These are phyloP conservation scores for Paramarasmius palmivorus DNA, from an alignment of 1,284 basidiomycete genomes.

Conservation along the genomic window DNA sequence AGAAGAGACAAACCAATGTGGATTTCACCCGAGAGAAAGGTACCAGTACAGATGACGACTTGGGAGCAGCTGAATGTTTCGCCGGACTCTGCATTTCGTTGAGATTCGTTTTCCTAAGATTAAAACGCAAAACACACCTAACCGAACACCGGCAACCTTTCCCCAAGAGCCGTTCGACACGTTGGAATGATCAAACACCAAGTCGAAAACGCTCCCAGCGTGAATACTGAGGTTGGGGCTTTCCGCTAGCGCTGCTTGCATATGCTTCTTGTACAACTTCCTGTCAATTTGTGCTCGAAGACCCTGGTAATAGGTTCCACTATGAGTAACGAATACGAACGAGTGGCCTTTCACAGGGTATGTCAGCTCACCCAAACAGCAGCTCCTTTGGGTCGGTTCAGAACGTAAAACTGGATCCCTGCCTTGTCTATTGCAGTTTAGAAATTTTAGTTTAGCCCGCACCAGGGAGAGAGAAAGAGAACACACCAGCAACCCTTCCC, in stretches of 20 bases:
- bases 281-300: slow-evolving; percentile 88
- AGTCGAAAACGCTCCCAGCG: slow-evolving; percentile 78
- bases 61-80: slow-evolving; percentile 76
- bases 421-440: slow-evolving; percentile 70
- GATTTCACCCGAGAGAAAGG: slow-evolving; percentile 87
- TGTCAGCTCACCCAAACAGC: slow-evolving; percentile 75
- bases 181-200: slow-evolving; percentile 60
- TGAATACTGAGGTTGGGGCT: slow-evolving; percentile 72
- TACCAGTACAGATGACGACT: slow-evolving; percentile 88
- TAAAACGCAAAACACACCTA: slow-evolving; percentile 47
- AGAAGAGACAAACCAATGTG: slow-evolving; percentile 66
- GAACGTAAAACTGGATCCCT: slow-evolving; percentile 84
- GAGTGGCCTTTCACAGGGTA: not conserved
- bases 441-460: not conserved
- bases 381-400: slow-evolving; percentile 85
- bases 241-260: slow-evolving; percentile 68
- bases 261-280: slow-evolving; percentile 77
- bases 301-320: slow-evolving; percentile 54
- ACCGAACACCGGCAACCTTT: slow-evolving; percentile 64
- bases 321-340: not conserved
- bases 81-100: slow-evolving; percentile 57
- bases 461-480: not conserved
- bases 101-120: not conserved
- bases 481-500: slow-evolving; percentile 69
- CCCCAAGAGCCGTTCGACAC: slow-evolving; percentile 42